Conservation (phyloP, 768 basidiomycete genomes). For the Crassisporium funariophilum region DNA sequence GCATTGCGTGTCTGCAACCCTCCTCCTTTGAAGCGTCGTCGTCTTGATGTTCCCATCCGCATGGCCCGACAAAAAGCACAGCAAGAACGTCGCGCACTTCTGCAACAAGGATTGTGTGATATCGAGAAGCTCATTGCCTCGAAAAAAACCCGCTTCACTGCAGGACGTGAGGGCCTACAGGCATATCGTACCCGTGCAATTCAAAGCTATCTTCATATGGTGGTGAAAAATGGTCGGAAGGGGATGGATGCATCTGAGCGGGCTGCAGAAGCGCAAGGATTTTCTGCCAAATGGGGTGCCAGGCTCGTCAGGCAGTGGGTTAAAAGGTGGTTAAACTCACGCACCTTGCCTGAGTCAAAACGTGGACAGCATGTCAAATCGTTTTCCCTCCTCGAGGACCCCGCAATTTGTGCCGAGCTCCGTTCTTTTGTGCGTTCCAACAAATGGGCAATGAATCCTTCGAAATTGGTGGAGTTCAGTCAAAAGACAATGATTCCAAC, state of each 20-base stretch:
- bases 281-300: constrained; percentile 32
- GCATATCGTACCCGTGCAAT: constrained; percentile 27
- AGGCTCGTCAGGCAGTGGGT: constrained; percentile 27
- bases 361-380: constrained; percentile 28
- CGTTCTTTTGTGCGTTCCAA: constrained; percentile 31
- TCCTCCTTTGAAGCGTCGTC: constrained; percentile 22
- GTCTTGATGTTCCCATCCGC: constrained; percentile 22
- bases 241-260: constrained; percentile 25
- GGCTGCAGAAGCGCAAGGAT: constrained; percentile 33
- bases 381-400: constrained; percentile 29
- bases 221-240: constrained; percentile 25
- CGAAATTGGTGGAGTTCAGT: constrained; percentile 29
- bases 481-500: constrained; percentile 25
- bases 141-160: constrained; percentile 24
- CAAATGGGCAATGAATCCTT: constrained; percentile 39
- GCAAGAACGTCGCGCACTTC: constrained; percentile 2
- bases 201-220: constrained; percentile 29
- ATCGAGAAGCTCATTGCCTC: constrained; percentile 27
- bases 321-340: constrained; percentile 21
- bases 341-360: constrained; percentile 26
- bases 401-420: constrained; percentile 27
- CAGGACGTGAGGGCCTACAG: constrained; percentile 30
- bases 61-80: constrained; percentile 1
- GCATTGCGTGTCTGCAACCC: constrained; percentile 5
- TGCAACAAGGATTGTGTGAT: constrained; percentile 17